Evolutionary conservation across 768 basidiomycete species (phyloP), one percentile per base, ranked within the genome.

Genomic region (Tulasnella sp.): DNA sequence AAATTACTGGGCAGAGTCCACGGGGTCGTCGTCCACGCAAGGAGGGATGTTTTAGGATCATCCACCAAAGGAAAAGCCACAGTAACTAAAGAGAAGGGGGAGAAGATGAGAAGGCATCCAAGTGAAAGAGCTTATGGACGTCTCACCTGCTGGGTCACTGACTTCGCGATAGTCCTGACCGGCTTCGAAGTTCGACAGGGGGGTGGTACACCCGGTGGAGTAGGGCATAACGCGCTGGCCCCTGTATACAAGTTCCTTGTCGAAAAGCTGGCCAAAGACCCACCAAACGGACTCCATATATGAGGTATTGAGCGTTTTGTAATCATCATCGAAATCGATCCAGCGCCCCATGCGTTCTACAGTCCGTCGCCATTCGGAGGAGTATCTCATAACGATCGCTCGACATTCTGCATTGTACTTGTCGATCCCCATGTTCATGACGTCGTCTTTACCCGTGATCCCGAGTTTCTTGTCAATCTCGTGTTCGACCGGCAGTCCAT

Each of bases 221-320:
- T 99, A 99, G 1, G 97, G 97, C 96, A 99, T 97, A 78, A 99
- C 97, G 77, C 89, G 88, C 79, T 96, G 85, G 0, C 97, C 97
- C 19, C 94, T 89, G 83, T 99, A 99, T 22, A 99, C 96, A 84
- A 96, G 84, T 6, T 87, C 90, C 83, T 95, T 97, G 81, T 95
- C 89, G 87, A 91, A 97, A n/a, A 99, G 88, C 82, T 96, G 90
- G 73, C 89, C 86, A 83, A 99, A 99, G 11, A 94, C 97, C 97
- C 97, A 99, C 97, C 97, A 99, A 14, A 97, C 94, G 68, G 90
- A 91, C 86, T 99, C 97, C 97, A 99, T 99, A 83, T 93, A 99
- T 11, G 90, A 85, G 8, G 90, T 83, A 81, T 99, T 95, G 78
- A 99, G 88, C 19, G 97, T 99, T 86, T 98, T 99, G 86, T 99